phyloP scores from a whole-genome alignment of 306 rosid species.

The Clitoria ternatea region DNA sequence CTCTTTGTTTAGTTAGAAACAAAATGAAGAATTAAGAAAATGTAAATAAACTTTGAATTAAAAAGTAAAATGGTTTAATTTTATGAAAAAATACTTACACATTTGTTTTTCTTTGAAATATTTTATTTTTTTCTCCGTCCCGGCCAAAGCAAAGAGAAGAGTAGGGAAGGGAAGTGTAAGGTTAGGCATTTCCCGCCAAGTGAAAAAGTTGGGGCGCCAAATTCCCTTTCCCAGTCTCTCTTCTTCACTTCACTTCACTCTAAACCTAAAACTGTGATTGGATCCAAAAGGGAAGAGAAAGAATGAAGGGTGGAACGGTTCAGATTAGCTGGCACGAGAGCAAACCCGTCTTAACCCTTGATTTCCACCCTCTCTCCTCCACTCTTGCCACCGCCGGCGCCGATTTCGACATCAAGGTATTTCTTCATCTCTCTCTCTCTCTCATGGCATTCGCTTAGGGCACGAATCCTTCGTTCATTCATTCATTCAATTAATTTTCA shows the following conservation, averaged over 20 bases:
- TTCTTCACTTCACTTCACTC: neutral
- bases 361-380: slow-evolving; percentile 68
- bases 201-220: slow-evolving; percentile 19
- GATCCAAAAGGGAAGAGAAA: neutral
- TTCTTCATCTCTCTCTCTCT: neutral
- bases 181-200: slow-evolving; percentile 37
- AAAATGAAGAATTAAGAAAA: no score
- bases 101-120: no score
- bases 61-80: no score
- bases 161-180: no score
- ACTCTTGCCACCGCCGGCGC: slow-evolving; percentile 97
- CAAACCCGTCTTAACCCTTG: slow-evolving; percentile 79
- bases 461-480: neutral
- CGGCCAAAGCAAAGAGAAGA: neutral
- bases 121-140: no score
- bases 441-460: neutral
- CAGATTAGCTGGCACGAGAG: slow-evolving; percentile 90
- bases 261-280: slow-evolving; percentile 5
- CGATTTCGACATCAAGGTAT: slow-evolving; percentile 92
- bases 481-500: no score
- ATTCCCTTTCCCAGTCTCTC: neutral
- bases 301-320: slow-evolving; percentile 83
- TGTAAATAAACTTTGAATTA: no score
- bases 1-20: no score
- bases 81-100: no score